phyloP scores from a whole-genome alignment of 805 yeast species.

The Kluyveromyces wickerhamii region DNA sequence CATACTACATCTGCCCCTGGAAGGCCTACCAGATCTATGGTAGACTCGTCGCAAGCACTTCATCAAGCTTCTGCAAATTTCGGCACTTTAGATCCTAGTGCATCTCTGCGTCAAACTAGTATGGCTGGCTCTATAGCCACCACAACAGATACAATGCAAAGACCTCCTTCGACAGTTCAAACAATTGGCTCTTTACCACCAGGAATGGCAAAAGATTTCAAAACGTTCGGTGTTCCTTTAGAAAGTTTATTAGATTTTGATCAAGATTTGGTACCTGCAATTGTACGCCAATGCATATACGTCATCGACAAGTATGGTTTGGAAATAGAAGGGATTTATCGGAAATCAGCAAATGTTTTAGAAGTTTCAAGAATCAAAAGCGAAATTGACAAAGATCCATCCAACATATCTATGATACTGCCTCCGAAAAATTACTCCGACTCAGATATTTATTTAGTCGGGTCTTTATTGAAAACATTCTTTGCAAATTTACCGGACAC shows the following conservation, averaged over 20 bases:
- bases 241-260: constrained; percentile 71
- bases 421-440: constrained; percentile 54
- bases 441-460: constrained; percentile 81
- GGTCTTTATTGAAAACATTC: constrained; percentile 75
- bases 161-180: constrained; percentile 29
- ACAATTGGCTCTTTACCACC: constrained; percentile 30
- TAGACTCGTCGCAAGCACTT: constrained; percentile 2
- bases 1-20: neutral
- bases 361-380: constrained; percentile 67
- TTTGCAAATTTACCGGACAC: constrained; percentile 75
- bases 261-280: constrained; percentile 84
- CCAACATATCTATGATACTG: constrained; percentile 48
- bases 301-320: constrained; percentile 80
- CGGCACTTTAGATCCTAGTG: constrained; percentile 26
- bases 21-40: constrained; percentile 7
- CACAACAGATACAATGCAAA: constrained; percentile 19
- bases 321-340: constrained; percentile 81
- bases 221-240: constrained; percentile 79
- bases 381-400: constrained; percentile 68
- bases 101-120: constrained; percentile 19
- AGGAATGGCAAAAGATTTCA: constrained; percentile 31
- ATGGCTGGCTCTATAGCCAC: constrained; percentile 19
- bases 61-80: constrained; percentile 3
- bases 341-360: constrained; percentile 71
- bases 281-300: constrained; percentile 82